These are phyloP conservation scores for Candida nanaspora DNA, from an alignment of 805 yeast species.

Conservation along the genomic window DNA sequence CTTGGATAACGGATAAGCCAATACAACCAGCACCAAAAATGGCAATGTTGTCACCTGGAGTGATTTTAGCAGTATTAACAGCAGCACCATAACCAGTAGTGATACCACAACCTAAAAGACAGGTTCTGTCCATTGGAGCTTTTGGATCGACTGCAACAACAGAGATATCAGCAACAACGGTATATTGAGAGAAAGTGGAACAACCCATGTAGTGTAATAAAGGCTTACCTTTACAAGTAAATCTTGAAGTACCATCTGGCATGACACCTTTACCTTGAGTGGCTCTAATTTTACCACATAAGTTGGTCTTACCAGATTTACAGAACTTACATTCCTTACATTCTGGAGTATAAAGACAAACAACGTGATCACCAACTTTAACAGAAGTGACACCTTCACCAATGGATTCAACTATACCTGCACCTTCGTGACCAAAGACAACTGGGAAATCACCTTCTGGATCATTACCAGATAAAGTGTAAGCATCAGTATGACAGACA, in stretches of 20 bases:
- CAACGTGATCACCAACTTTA: slow-evolving; percentile 88
- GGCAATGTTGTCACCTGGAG: slow-evolving; percentile 88
- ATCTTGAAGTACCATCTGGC: slow-evolving; percentile 97
- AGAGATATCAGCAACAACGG: slow-evolving; percentile 96
- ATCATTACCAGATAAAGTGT: slow-evolving; percentile 88
- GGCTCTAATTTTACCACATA: slow-evolving; percentile 91
- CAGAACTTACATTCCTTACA: slow-evolving; percentile 95
- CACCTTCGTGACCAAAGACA: slow-evolving; percentile 96
- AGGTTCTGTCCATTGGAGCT: slow-evolving; percentile 80
- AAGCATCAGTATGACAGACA: slow-evolving; percentile 98
- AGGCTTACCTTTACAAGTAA: slow-evolving; percentile 77
- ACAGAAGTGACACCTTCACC: slow-evolving; percentile 93
- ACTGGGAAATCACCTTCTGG: slow-evolving; percentile 96
- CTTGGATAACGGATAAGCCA: slow-evolving; percentile 94
- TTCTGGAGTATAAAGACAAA: slow-evolving; percentile 94
- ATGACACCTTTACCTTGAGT: slow-evolving; percentile 98
- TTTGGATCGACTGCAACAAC: slow-evolving; percentile 83
- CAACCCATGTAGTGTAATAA: slow-evolving; percentile 96
- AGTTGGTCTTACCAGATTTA: slow-evolving; percentile 88
- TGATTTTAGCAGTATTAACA: slow-evolving; percentile 83
- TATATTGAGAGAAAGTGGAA: slow-evolving; percentile 93
- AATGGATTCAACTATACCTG: slow-evolving; percentile 90
- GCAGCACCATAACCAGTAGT: slow-evolving; percentile 99
- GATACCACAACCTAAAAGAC: slow-evolving; percentile 96
- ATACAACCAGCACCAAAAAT: slow-evolving; percentile 98